Percentiles rank a stretch among this genome's conserved stretches.
These are phyloP conservation scores for Agapanthus africanus DNA, from an alignment of 106 monocot genomes.

Conservation along the genomic window DNA sequence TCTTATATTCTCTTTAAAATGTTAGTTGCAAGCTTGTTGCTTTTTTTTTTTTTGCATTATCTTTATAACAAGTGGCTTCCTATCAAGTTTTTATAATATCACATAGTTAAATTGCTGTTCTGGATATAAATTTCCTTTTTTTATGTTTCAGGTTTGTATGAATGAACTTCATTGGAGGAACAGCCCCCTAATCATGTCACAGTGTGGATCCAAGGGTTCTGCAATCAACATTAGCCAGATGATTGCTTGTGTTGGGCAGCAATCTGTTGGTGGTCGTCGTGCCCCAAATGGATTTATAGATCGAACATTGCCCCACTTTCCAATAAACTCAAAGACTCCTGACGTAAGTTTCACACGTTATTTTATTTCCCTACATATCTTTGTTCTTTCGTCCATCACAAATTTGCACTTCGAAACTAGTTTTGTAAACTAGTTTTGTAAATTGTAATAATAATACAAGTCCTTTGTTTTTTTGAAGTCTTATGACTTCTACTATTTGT, in stretches of 20 bases:
- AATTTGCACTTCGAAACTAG: background rate
- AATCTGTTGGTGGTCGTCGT: conserved; percentile 93
- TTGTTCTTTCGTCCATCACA: background rate
- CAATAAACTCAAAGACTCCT: conserved; percentile 75
- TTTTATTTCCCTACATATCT: background rate
- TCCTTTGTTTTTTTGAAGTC: background rate
- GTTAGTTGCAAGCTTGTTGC: background rate
- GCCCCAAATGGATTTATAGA: conserved; percentile 97
- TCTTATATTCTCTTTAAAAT: background rate
- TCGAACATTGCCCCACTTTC: conserved; percentile 92
- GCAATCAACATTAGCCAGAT: conserved; percentile 92
- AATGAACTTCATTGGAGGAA: conserved; percentile 88
- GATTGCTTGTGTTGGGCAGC: conserved; percentile 96
- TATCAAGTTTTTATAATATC: background rate
- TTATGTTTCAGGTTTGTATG: conserved; percentile 70
- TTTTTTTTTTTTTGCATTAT: background rate
- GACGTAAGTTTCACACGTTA: conserved; percentile 32
- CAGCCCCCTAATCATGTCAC: conserved; percentile 97
- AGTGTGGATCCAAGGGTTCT: conserved; percentile 99
- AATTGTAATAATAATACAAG: background rate
- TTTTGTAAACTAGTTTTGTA: too few relatives aligned
- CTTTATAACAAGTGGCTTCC: background rate
- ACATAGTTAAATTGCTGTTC: background rate
- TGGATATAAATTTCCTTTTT: background rate
- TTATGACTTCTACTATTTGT: background rate